Base-by-base conservation (phyloP, 768 basidiomycete genomes). In the Russula sp. region DNA sequence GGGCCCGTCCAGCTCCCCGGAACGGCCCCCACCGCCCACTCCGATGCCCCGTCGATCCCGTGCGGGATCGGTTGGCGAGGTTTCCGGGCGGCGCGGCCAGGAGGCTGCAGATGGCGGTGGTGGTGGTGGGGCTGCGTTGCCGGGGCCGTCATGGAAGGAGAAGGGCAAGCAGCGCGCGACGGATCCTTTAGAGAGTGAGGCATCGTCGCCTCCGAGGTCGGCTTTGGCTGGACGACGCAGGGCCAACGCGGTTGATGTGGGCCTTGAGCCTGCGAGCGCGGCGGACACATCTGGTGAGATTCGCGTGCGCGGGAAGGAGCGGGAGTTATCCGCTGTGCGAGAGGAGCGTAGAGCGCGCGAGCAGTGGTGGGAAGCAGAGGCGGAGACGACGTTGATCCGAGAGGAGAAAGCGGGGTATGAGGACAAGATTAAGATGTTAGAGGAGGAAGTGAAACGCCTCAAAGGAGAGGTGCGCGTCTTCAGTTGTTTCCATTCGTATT, bases 401-500 rank as follows among this genome's bases (percentile, higher is more conserved):
- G 67, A 69, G 45, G 87, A 85, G 66, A 77, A 78, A 35, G 76
- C 76, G 11, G 73, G 73, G 34, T 87, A 90, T 68, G 87, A 87
- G 69, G 83, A 80, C 60, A 78, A 80, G 55, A 90, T 91, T 35
- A 77, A 73, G 65, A 74, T 76, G 61, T 77, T 92, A 4, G 88
- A 91, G 68, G 80, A 81, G 53, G 90, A 92, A 70, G 82, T 90
- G 45, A 73, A 73, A 47, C 70, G 77, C 45, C 73, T 89, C 61
- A 84, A 78, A 66, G 79, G 80, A 69, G 84, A 86, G 80, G 86
- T 84, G 14, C 31, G 54, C n/a, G 32, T n/a, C 9, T 42, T 10
- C 6, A 3, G 1, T 6, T 20, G 8, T 40, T n/a, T 16, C 9
- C 4, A 7, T n/a, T 35, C 14, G 9, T 44, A 42, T 44, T 22